phyloP scores from a whole-genome alignment of 345 rosid genomes.

The thale cress (Arabidopsis thaliana) region TAIR10.1 NC_003076.8:11190501-11191000 shows the following conservation, averaged over 20 bases:
- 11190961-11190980: conserved; percentile 59
- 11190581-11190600: conserved; percentile 70
- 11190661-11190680: conserved; percentile 63
- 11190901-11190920: neutral
- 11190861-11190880: conserved; percentile 68
- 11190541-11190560: conserved; percentile 41
- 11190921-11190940: conserved; percentile 1
- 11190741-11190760: neutral
- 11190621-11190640: conserved; percentile 65
- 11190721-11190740: neutral
- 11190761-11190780: conserved; percentile 58
- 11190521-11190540: conserved; percentile 9
- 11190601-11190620: conserved; percentile 67
- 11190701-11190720: conserved; percentile 8
- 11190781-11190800: conserved; percentile 52
- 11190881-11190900: conserved; percentile 57
- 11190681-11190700: conserved; percentile 54
- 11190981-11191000: conserved; percentile 61
- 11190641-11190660: conserved; percentile 60
- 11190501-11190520: conserved; percentile 3
- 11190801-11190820: conserved; percentile 75
- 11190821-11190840: conserved; percentile 53
- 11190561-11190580: conserved; percentile 49
- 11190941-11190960: neutral
- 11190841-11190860: conserved; percentile 64